Base-by-base conservation (phyloP, 176 grass and related monocot species). In the Triticum timopheevii region DNA sequence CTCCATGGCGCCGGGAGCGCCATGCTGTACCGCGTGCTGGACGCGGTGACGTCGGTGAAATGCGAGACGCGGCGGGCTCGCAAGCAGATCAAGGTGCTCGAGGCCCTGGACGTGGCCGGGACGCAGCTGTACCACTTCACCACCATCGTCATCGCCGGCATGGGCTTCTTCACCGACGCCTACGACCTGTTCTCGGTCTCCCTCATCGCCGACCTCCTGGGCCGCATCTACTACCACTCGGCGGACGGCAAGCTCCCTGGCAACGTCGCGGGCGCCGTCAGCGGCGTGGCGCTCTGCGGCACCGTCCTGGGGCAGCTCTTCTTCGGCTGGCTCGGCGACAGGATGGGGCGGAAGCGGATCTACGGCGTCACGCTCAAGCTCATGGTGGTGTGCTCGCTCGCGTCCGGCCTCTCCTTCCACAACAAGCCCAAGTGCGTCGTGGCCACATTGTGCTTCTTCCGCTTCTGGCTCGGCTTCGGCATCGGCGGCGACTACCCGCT, bases 251-350 rank as follows among this genome's bases (percentile, higher is more conserved):
- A 6, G 68, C 68, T 71, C 0, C 68, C 68, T 19, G 11, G 35
- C 20, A 4, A 71, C 0, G 35, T 71, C 4, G 68, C 68, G 0
- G 68, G 68, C 1, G 68, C 35, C 9, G 35, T 71, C 20, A n/a
- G 68, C 10, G 68, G 19, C 10, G 68, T 71, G 34, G 68, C 68
- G 4, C 35, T 71, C 19, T 71, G 68, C 4, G 68, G 35, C 20
- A 71, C 68, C 1, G 17, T 71, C 35, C 34, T 71, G 35, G 68
- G 68, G 52, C 92, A 94, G 39, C 86, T 97, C 65, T 97, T 97
- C 86, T 97, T 97, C 27, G 95, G 95, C 80, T 97, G 95, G 95
- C 95, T 97, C 70, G 95, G 92, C 56, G 95, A 97, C 59, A 97
- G 91, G 92, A 54, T 54, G 50, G 16, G 68, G 33, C 67, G 67